These are phyloP conservation scores for Candida anglica DNA, from an alignment of 805 yeast species.

Conservation along the genomic window DNA sequence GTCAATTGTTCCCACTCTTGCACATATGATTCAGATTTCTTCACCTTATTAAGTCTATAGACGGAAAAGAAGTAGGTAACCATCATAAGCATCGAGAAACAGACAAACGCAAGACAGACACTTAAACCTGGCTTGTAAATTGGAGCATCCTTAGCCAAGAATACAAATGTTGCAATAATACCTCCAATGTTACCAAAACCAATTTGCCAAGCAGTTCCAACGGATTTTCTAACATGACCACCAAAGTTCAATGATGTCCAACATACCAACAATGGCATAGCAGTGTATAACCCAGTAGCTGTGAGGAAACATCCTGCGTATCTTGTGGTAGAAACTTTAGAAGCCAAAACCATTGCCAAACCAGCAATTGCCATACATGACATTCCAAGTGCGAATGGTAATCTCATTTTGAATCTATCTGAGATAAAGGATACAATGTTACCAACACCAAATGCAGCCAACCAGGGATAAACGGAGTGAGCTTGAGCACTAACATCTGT, in stretches of 20 bases:
- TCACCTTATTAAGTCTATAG: constrained; percentile 17
- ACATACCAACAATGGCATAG: constrained; percentile 68
- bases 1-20: constrained; percentile 20
- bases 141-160: constrained; percentile 56
- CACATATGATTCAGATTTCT: constrained; percentile 21
- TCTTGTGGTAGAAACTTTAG: constrained; percentile 34
- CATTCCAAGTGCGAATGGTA: constrained; percentile 41
- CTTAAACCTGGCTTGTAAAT: constrained; percentile 51
- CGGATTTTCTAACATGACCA: constrained; percentile 59
- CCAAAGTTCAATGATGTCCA: constrained; percentile 62
- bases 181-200: constrained; percentile 78
- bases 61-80: constrained; percentile 28
- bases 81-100: constrained; percentile 35
- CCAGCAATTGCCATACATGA: constrained; percentile 53
- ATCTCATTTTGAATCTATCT: constrained; percentile 48
- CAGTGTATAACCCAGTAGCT: constrained; percentile 56
- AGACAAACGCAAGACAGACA: constrained; percentile 45
- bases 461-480: constrained; percentile 85
- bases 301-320: constrained; percentile 64
- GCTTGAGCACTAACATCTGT: constrained; percentile 72
- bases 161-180: constrained; percentile 57
- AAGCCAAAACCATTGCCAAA: constrained; percentile 46
- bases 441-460: constrained; percentile 65
- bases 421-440: constrained; percentile 61
- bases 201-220: constrained; percentile 57